Conservation (phyloP, 2,329 filamentous ascomycete genomes). For the Drechslera avenae region DNA sequence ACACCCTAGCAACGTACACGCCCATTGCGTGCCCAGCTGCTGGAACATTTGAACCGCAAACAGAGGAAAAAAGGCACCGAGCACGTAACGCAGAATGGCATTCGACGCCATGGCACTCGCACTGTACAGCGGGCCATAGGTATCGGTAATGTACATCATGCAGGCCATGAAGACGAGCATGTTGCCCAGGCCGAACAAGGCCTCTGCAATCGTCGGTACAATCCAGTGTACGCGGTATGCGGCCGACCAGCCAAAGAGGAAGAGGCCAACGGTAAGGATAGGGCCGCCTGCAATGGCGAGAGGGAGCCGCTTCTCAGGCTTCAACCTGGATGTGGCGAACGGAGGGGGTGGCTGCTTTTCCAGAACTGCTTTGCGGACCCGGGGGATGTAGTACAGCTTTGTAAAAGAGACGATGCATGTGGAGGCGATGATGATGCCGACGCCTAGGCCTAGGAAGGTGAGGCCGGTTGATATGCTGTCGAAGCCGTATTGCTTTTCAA, state of each 20-base stretch:
- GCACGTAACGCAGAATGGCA: constrained; percentile 60
- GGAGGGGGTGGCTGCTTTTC: constrained; percentile 4
- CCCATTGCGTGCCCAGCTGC: constrained; percentile 13
- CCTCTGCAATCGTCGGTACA: constrained; percentile 42
- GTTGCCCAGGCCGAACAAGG: constrained; percentile 5
- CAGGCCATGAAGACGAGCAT: constrained; percentile 15
- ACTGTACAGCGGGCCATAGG: constrained; percentile 59
- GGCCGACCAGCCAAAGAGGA: constrained; percentile 50
- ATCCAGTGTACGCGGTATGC: constrained; percentile 47
- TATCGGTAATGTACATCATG: constrained; percentile 16
- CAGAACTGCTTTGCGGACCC: constrained; percentile 1
- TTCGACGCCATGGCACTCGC: constrained; percentile 67
- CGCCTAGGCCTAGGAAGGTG: constrained; percentile 10
- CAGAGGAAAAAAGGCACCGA: constrained; percentile 64
- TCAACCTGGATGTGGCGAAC: constrained; percentile 16
- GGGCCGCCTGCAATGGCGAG: constrained; percentile 44
- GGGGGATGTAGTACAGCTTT: constrained; percentile 6
- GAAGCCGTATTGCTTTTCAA: constrained; percentile 20
- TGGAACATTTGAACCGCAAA: constrained; percentile 60
- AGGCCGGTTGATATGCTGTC: constrained; percentile 8
- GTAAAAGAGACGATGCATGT: constrained; percentile 6
- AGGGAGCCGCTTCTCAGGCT: constrained; percentile 43
- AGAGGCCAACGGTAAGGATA: constrained; percentile 41
- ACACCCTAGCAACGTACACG: constrained; percentile 15
- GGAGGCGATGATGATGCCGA: constrained; percentile 8